These are phyloP conservation scores for Stylonectria norvegica DNA, from an alignment of 2,329 filamentous ascomycete species.

Conservation along the genomic window DNA sequence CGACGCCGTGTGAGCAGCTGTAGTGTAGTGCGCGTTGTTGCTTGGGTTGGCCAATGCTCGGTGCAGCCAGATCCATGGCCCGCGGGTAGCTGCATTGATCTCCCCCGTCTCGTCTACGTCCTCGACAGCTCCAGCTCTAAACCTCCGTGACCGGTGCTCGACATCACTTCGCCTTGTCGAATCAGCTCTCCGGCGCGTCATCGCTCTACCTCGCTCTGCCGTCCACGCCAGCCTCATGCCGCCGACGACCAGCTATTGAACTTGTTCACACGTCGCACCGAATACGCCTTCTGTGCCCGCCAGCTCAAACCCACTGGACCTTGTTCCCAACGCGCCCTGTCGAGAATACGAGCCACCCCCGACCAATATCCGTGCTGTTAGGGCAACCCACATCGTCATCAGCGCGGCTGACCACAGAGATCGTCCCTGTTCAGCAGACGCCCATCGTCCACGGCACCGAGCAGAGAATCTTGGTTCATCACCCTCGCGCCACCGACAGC, in stretches of 20 bases:
- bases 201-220: slow-evolving; percentile 5
- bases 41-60: slow-evolving; percentile 16
- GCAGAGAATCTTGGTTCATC: neutral
- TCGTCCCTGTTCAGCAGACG: slow-evolving; percentile 20
- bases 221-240: slow-evolving; percentile 17
- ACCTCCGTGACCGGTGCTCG: slow-evolving; percentile 8
- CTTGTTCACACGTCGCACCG: slow-evolving; percentile 20
- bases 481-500: slow-evolving; percentile 1
- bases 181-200: slow-evolving; percentile 15
- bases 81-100: slow-evolving; percentile 26
- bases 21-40: slow-evolving; percentile 23
- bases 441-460: slow-evolving; percentile 14
- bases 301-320: slow-evolving; percentile 26
- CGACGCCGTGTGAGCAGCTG: slow-evolving; percentile 23
- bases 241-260: slow-evolving; percentile 21
- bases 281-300: slow-evolving; percentile 24
- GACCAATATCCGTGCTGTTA: slow-evolving; percentile 23
- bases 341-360: slow-evolving; percentile 33
- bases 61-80: slow-evolving; percentile 26
- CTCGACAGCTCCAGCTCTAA: neutral
- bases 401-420: slow-evolving; percentile 21
- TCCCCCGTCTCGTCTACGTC: slow-evolving; percentile 9
- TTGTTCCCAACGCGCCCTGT: slow-evolving; percentile 14
- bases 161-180: slow-evolving; percentile 11
- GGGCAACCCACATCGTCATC: slow-evolving; percentile 24